Conservation (phyloP, 106 monocot species). For the Dendrobium nobile region DNA sequence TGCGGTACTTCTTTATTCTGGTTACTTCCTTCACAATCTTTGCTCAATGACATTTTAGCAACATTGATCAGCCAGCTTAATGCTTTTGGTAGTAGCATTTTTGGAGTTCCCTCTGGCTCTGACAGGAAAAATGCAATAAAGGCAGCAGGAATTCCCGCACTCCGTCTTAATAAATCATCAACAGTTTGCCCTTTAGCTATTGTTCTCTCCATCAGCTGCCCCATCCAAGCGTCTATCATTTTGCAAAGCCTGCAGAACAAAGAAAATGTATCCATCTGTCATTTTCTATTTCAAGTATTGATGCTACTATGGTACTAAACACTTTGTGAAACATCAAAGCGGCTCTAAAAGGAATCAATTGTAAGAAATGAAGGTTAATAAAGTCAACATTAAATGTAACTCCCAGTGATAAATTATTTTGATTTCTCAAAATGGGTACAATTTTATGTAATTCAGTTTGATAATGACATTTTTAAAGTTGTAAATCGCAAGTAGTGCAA, state of each 20-base stretch:
- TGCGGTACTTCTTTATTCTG: neutral
- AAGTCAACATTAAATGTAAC: neutral
- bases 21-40: slow-evolving; percentile 9
- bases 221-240: slow-evolving; percentile 95
- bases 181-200: slow-evolving; percentile 82
- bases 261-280: neutral
- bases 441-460: no score
- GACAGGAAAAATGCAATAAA: slow-evolving; percentile 91
- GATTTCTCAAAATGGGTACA: neutral
- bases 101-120: slow-evolving; percentile 94
- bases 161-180: slow-evolving; percentile 92
- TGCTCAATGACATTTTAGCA: slow-evolving; percentile 38
- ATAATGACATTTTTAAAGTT: no score
- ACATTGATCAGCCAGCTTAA: slow-evolving; percentile 69
- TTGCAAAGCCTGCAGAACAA: slow-evolving; percentile 65
- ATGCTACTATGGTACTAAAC: neutral
- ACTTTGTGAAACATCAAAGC: neutral
- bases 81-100: slow-evolving; percentile 78
- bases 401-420: neutral
- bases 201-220: slow-evolving; percentile 76
- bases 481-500: neutral
- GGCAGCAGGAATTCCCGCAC: slow-evolving; percentile 98
- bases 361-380: neutral
- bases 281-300: neutral
- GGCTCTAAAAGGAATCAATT: neutral